Conservation (phyloP, 2,329 filamentous ascomycete species). For the Parastagonospora nodorum region DNA sequence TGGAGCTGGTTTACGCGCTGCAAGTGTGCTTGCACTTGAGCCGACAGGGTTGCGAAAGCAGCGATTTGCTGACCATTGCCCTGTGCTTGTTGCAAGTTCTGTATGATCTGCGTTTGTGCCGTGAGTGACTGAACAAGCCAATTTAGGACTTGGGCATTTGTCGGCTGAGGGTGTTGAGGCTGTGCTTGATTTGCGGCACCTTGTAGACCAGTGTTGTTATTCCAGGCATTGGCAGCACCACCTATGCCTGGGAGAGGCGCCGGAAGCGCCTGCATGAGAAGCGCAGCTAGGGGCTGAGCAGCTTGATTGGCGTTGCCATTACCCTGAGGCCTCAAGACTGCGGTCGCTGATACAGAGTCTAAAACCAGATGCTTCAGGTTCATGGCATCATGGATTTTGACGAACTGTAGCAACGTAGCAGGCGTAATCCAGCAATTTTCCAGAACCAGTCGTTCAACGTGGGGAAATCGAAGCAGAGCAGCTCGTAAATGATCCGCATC, state of each 20-base stretch:
- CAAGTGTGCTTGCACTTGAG: constrained; percentile 19
- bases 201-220: constrained; percentile 16
- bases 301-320: constrained; percentile 8
- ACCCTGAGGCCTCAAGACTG: constrained; percentile 17
- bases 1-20: neutral
- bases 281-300: neutral
- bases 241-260: neutral
- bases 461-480: constrained; percentile 58
- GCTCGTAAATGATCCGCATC: constrained; percentile 14
- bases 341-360: constrained; percentile 68
- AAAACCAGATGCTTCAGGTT: constrained; percentile 61
- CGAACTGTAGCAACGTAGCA: constrained; percentile 58
- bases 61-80: constrained; percentile 18
- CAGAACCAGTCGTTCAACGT: constrained; percentile 64
- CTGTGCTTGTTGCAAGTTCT: constrained; percentile 20
- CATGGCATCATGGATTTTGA: constrained; percentile 54
- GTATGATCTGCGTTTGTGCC: constrained; percentile 27
- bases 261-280: neutral
- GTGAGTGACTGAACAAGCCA: constrained; percentile 22
- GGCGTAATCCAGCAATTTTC: constrained; percentile 73
- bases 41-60: constrained; percentile 16
- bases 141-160: constrained; percentile 19
- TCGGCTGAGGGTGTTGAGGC: constrained; percentile 14
- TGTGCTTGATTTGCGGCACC: neutral
- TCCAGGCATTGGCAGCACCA: neutral